These are phyloP conservation scores for Syncephalastrum racemosum DNA, from an alignment of 371 early-diverging fungal genomes.

Conservation along the genomic window DNA sequence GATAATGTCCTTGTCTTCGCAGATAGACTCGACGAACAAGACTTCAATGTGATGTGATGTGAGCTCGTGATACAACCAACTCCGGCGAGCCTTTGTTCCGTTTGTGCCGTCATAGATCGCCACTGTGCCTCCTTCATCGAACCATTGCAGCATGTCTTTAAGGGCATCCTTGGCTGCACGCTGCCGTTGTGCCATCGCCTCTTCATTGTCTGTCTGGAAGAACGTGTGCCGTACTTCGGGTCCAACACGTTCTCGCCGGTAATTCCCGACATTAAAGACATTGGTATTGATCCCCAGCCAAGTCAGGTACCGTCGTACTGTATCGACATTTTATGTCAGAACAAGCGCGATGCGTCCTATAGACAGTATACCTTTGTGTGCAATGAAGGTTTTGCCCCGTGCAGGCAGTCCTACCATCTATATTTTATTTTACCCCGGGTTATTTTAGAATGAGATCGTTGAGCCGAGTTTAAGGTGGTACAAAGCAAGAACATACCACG, in stretches of 20 bases:
- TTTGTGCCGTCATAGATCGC: conserved; percentile 98
- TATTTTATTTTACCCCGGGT: background rate
- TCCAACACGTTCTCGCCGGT: conserved; percentile 85
- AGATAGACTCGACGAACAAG: conserved; percentile 94
- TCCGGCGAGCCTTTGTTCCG: conserved; percentile 80
- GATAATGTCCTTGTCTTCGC: conserved; percentile 84
- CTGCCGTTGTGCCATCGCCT: conserved; percentile 68
- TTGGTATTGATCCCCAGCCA: conserved; percentile 94
- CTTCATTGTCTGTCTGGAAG: conserved; percentile 85
- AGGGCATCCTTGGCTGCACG: conserved; percentile 85
- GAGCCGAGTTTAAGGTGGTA: too few species aligned
- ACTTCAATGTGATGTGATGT: conserved; percentile 75
- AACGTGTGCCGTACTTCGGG: conserved; percentile 81
- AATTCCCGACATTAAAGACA: conserved; percentile 94
- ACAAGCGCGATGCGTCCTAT: background rate
- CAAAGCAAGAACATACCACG: too few species aligned
- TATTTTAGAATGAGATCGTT: background rate
- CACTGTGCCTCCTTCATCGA: conserved; percentile 76
- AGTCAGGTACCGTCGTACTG: conserved; percentile 70
- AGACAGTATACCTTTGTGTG: conserved; percentile 77
- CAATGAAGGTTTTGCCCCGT: conserved; percentile 89
- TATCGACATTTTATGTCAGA: conserved; percentile 4
- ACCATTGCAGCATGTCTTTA: conserved; percentile 90
- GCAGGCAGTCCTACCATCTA: conserved; percentile 88
- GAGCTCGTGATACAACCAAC: conserved; percentile 66